Conservation (phyloP, 371 early-diverging fungal genomes). For the Amoeboaphelidium occidentale region DNA sequence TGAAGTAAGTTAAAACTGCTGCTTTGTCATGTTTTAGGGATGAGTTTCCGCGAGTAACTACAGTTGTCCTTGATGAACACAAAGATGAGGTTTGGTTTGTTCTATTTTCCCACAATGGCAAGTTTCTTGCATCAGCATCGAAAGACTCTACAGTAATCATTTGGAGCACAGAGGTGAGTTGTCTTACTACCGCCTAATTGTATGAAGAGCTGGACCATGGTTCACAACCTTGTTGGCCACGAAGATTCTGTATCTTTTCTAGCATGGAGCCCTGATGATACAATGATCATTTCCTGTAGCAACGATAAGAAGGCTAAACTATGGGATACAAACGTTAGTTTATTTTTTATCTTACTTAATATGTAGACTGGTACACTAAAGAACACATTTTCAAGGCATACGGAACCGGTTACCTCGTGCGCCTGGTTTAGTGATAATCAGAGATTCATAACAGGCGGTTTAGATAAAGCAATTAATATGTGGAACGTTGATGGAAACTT, state of each 20-base stretch:
- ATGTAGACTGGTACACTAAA: conserved; percentile 26
- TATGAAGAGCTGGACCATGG: conserved; percentile 13
- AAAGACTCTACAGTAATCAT: conserved; percentile 61
- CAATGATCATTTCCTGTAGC: conserved; percentile 43
- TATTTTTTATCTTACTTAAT: neutral
- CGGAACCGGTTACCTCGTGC: conserved; percentile 47
- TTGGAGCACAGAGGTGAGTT: conserved; percentile 45
- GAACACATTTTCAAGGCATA: conserved; percentile 26
- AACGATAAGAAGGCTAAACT: conserved; percentile 44
- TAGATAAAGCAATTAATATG: conserved; percentile 42
- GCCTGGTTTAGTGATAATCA: conserved; percentile 52
- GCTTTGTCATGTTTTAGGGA: conserved; percentile 7
- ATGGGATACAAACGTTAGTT: conserved; percentile 49
- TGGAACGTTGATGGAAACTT: conserved; percentile 43
- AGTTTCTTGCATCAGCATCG: conserved; percentile 64
- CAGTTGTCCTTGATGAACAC: conserved; percentile 43
- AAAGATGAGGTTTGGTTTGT: conserved; percentile 87
- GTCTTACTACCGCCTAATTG: conserved; percentile 3
- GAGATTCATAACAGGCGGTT: conserved; percentile 47
- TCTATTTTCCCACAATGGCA: conserved; percentile 61
- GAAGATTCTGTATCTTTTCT: conserved; percentile 36
- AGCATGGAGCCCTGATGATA: conserved; percentile 74
- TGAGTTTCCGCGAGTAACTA: conserved; percentile 25
- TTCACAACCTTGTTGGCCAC: conserved; percentile 31
- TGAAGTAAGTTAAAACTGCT: conserved; percentile 21